These are phyloP conservation scores for Leccinellum rugosiceps DNA, from an alignment of 768 basidiomycete species.

Conservation along the genomic window DNA sequence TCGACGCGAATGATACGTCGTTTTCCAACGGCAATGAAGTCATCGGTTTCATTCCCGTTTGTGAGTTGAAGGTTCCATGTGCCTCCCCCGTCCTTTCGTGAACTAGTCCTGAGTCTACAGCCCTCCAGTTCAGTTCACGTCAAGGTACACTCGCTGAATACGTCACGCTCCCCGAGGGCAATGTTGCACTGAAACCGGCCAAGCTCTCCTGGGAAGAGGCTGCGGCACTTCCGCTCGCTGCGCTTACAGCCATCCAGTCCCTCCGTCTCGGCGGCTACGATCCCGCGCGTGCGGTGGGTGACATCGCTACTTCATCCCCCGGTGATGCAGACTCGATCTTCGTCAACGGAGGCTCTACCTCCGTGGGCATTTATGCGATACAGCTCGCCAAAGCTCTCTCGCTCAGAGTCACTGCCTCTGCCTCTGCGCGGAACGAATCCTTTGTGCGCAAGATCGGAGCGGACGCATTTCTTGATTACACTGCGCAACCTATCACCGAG, in stretches of 20 bases:
- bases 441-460: constrained; percentile 60
- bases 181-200: constrained; percentile 35
- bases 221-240: constrained; percentile 57
- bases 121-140: constrained; percentile 33
- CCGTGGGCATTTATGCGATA: constrained; percentile 68
- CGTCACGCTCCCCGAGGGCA: constrained; percentile 34
- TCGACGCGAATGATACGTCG: constrained; percentile 48
- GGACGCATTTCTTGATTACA: constrained; percentile 70
- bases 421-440: constrained; percentile 57
- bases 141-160: constrained; percentile 64
- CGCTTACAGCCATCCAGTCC: constrained; percentile 55
- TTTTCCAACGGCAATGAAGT: constrained; percentile 62
- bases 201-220: constrained; percentile 55
- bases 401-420: constrained; percentile 54
- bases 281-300: constrained; percentile 28
- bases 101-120: constrained; percentile 6
- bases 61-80: constrained; percentile 21
- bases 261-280: constrained; percentile 47
- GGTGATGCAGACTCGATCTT: constrained; percentile 49
- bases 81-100: no score
- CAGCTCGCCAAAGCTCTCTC: constrained; percentile 69
- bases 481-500: constrained; percentile 44
- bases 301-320: not conserved
- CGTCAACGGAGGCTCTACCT: constrained; percentile 67
- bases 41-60: constrained; percentile 49